Conservation (phyloP, 2,329 filamentous ascomycete genomes). For the Coleophoma cylindrospora region DNA sequence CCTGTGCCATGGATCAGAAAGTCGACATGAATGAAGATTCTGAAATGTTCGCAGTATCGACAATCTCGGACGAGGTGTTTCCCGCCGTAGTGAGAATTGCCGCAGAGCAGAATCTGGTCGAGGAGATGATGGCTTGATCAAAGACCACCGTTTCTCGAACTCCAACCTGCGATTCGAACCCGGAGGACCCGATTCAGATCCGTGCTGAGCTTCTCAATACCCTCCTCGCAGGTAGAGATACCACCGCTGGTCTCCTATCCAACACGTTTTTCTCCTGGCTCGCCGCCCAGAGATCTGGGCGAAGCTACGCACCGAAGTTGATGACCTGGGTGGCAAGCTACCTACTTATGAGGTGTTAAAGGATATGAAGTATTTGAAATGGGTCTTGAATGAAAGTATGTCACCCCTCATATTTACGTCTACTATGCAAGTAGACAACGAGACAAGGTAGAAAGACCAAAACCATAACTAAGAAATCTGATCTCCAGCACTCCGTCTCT, state of each 20-base stretch:
- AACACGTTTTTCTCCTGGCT: conserved; percentile 23
- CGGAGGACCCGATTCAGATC: conserved; percentile 23
- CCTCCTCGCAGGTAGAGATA: conserved; percentile 12
- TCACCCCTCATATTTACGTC: not conserved
- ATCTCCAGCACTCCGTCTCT: conserved; percentile 14
- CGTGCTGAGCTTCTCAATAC: conserved; percentile 7
- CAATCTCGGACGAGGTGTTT: too few relatives aligned
- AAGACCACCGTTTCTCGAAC: too few relatives aligned
- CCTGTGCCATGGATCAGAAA: too few relatives aligned
- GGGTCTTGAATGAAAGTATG: conserved; percentile 23
- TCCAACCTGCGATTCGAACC: too few relatives aligned
- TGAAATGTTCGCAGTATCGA: too few relatives aligned
- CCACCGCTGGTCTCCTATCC: conserved; percentile 8
- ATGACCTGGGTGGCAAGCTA: conserved; percentile 17
- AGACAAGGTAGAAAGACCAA: too few relatives aligned
- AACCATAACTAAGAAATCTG: not conserved
- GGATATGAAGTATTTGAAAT: conserved; percentile 48
- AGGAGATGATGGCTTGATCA: too few relatives aligned
- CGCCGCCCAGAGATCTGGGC: conserved; percentile 7
- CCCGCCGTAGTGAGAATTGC: too few relatives aligned
- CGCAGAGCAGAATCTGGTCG: too few relatives aligned
- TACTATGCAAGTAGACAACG: not conserved
- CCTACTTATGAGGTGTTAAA: conserved; percentile 52
- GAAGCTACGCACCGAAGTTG: conserved; percentile 3
- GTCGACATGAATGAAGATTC: too few relatives aligned